Percentiles rank a stretch among this genome's conserved stretches.
phyloP scores from a whole-genome alignment of 2,329 filamentous ascomycete species.

The Chaetomium sp. region DNA sequence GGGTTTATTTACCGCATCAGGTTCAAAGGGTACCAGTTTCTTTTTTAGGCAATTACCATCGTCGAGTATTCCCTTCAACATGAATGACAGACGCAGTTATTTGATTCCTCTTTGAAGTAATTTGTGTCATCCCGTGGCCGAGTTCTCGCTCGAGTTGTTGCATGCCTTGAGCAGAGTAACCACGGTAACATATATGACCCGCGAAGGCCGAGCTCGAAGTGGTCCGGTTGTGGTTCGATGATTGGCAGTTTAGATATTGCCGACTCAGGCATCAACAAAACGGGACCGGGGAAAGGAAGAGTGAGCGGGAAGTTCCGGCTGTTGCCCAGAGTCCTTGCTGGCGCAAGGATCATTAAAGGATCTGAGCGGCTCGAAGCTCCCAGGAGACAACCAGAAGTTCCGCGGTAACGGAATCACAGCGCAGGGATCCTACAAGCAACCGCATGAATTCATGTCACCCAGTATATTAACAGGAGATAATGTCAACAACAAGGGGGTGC shows the following conservation, averaged over 20 bases:
- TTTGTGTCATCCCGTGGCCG: not conserved
- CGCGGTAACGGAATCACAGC: constrained; percentile 9
- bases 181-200: not conserved
- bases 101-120: not conserved
- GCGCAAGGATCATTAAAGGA: constrained; percentile 1
- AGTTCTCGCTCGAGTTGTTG: not conserved
- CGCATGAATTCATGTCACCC: constrained; percentile 30
- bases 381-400: constrained; percentile 5
- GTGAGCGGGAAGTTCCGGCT: too few relatives aligned
- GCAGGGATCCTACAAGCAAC: constrained; percentile 22
- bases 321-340: not conserved
- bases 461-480: constrained; percentile 23
- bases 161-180: not conserved
- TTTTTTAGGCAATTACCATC: not conserved
- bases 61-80: not conserved
- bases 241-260: constrained; percentile 9
- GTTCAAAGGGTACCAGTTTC: not conserved
- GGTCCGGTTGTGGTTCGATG: constrained; percentile 14
- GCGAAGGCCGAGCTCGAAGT: not conserved
- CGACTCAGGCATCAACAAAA: too few relatives aligned
- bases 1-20: not conserved
- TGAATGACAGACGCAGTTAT: not conserved
- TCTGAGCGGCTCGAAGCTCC: not conserved
- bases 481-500: not conserved
- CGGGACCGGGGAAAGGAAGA: not conserved